A percentile compares a stretch with the other conserved stretches of the same genome.
phyloP scores from a whole-genome alignment of 106 monocot species.

The Dioscorea zingiberensis region DNA sequence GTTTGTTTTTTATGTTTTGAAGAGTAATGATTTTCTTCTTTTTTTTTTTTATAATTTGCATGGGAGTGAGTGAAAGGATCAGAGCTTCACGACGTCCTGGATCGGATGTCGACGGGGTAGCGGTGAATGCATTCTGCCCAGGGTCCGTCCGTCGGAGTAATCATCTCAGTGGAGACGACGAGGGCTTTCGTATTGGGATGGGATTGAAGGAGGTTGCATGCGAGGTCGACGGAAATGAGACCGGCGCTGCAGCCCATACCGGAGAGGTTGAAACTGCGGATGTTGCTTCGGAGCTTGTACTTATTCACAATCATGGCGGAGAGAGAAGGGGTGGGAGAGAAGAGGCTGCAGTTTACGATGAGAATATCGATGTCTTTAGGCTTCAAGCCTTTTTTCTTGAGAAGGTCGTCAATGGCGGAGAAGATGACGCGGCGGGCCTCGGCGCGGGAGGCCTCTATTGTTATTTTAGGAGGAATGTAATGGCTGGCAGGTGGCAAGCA shows the following conservation, averaged over 20 bases:
- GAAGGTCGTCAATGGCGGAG: constrained; percentile 15
- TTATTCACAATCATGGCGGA: constrained; percentile 17
- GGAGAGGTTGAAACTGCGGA: constrained; percentile 18
- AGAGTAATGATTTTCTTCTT: too few relatives aligned
- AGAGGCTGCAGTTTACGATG: constrained; percentile 26
- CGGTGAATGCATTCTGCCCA: constrained; percentile 12
- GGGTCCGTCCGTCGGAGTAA: constrained; percentile 6
- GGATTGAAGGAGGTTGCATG: constrained; percentile 13
- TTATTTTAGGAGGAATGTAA: constrained; percentile 9
- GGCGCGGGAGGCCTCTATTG: constrained; percentile 14
- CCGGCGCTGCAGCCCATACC: constrained; percentile 41
- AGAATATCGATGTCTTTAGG: constrained; percentile 14
- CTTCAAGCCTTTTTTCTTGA: constrained; percentile 10
- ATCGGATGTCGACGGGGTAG: constrained; percentile 13
- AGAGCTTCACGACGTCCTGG: constrained; percentile 13
- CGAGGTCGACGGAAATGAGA: constrained; percentile 17
- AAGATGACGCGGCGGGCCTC: constrained; percentile 23
- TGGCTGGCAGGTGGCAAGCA: constrained; percentile 20
- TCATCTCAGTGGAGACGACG: constrained; percentile 11
- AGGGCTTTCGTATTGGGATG: constrained; percentile 1
- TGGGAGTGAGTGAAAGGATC: neutral
- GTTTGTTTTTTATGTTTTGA: too few relatives aligned
- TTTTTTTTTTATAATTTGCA: too few relatives aligned
- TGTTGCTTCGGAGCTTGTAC: constrained; percentile 17
- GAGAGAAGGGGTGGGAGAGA: constrained; percentile 24